Conservation (phyloP, 202 grass and related monocot species). For the Schoenoplectus tabernaemontani region DNA sequence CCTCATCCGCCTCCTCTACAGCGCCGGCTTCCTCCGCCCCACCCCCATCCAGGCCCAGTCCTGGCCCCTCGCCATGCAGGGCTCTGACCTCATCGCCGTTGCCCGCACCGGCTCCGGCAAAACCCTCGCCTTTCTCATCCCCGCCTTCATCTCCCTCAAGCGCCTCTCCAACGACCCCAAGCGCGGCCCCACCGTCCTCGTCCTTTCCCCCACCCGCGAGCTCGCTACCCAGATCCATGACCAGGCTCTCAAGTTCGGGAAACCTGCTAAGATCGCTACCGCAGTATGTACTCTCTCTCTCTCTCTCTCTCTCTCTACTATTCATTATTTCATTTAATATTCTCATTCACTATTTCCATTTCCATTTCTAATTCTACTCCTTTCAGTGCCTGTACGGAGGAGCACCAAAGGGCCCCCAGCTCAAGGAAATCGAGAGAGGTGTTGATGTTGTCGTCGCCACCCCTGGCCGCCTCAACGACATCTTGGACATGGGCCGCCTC, state of each 20-base stretch:
- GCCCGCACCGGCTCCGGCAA: slow-evolving; percentile 93
- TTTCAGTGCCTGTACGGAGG: slow-evolving; percentile 81
- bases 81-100: slow-evolving; percentile 73
- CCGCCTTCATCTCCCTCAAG: slow-evolving; percentile 71
- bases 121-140: slow-evolving; percentile 88
- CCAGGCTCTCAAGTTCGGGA: slow-evolving; percentile 83
- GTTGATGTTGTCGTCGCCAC: slow-evolving; percentile 78
- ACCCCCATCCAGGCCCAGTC: slow-evolving; percentile 93
- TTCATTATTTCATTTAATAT: too few species aligned
- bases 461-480: slow-evolving; percentile 89
- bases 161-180: slow-evolving; percentile 53
- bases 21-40: slow-evolving; percentile 60
- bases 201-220: slow-evolving; percentile 88
- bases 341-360: too few species aligned
- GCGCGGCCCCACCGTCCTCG: slow-evolving; percentile 60
- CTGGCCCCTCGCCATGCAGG: slow-evolving; percentile 78
- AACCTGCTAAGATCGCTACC: slow-evolving; percentile 78
- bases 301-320: too few species aligned
- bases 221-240: slow-evolving; percentile 95
- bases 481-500: slow-evolving; percentile 77
- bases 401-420: slow-evolving; percentile 77
- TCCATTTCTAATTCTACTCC: too few species aligned
- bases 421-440: slow-evolving; percentile 67
- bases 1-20: slow-evolving; percentile 61
- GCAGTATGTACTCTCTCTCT: slow-evolving; percentile 29